A percentile compares a stretch with the other conserved stretches of the same genome.
These are phyloP conservation scores for Linderina pennispora DNA, from an alignment of 192 early-diverging fungal genomes.

Conservation along the genomic window DNA sequence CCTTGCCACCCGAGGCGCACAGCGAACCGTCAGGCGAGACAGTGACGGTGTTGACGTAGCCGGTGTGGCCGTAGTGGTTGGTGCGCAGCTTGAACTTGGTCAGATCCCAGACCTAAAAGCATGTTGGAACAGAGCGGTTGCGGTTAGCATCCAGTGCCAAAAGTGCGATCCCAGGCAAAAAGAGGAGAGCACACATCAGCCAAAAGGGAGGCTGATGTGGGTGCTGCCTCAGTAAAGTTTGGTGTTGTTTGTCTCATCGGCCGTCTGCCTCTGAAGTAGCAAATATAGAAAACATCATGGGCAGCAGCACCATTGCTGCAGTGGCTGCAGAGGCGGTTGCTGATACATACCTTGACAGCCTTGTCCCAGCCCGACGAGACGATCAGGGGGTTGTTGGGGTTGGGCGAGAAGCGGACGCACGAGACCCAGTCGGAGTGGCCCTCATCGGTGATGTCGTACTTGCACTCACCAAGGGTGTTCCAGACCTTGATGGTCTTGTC, in stretches of 20 bases:
- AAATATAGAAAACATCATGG: slow-evolving; percentile 57
- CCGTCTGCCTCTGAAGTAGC: slow-evolving; percentile 66
- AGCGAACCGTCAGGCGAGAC: slow-evolving; percentile 99
- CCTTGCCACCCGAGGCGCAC: slow-evolving; percentile 99
- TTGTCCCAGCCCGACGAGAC: slow-evolving; percentile 99
- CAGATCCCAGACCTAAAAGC: slow-evolving; percentile 90
- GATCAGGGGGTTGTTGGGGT: slow-evolving; percentile 96
- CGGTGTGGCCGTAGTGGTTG: slow-evolving; percentile 98
- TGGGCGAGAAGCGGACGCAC: slow-evolving; percentile 99
- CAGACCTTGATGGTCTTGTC: slow-evolving; percentile 99
- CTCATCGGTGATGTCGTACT: slow-evolving; percentile 95
- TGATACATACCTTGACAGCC: slow-evolving; percentile 88
- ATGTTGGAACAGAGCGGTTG: neutral
- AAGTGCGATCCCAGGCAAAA: neutral
- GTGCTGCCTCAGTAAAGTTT: neutral
- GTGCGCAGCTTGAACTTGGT: slow-evolving; percentile 98
- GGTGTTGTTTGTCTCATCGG: slow-evolving; percentile 58
- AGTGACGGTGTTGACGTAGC: slow-evolving; percentile 97
- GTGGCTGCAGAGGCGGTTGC: neutral
- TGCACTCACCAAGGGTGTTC: slow-evolving; percentile 99
- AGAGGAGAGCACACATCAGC: no score
- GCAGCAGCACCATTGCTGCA: slow-evolving; percentile 2
- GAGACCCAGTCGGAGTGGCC: slow-evolving; percentile 99
- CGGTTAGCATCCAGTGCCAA: neutral
- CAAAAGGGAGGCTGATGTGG: neutral